Evolutionary conservation across 208 protist genomes (phyloP).

Genomic region (Trypanosoma scelopori): DNA sequence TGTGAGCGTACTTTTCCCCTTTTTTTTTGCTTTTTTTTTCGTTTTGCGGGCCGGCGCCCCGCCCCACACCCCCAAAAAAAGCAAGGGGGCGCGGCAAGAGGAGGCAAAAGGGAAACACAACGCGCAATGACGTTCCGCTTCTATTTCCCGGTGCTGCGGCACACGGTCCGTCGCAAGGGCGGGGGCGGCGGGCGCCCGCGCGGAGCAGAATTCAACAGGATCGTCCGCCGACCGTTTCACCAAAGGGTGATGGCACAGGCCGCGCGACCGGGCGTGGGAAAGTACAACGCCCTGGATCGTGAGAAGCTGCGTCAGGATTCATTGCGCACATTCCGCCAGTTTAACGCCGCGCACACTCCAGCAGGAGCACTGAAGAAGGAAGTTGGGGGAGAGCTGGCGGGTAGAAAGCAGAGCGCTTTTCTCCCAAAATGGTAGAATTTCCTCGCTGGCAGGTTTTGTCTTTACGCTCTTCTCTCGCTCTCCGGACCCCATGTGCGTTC

Average conservation of each 20-base stretch:
- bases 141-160: slow-evolving; percentile 31
- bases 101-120: background rate
- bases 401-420: background rate
- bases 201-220: slow-evolving; percentile 32
- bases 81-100: background rate
- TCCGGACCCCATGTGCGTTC: too few relatives aligned
- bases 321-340: background rate
- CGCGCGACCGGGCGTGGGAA: background rate
- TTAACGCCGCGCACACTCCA: slow-evolving; percentile 29
- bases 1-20: slow-evolving; percentile 7
- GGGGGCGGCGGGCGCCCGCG: slow-evolving; percentile 35
- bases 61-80: background rate
- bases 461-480: slow-evolving; percentile 19
- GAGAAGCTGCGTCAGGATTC: slow-evolving; percentile 15
- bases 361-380: slow-evolving; percentile 30
- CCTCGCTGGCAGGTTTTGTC: background rate
- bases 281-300: slow-evolving; percentile 36
- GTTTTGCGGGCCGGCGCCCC: too few relatives aligned
- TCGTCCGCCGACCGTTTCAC: slow-evolving; percentile 39
- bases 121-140: slow-evolving; percentile 51
- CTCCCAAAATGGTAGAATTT: slow-evolving; percentile 15
- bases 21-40: slow-evolving; percentile 26
- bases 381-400: slow-evolving; percentile 21
- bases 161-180: slow-evolving; percentile 30
- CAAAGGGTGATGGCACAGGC: slow-evolving; percentile 30